These are phyloP conservation scores for Alternaria infectoria DNA, from an alignment of 2,329 filamentous ascomycete species.

Conservation along the genomic window DNA sequence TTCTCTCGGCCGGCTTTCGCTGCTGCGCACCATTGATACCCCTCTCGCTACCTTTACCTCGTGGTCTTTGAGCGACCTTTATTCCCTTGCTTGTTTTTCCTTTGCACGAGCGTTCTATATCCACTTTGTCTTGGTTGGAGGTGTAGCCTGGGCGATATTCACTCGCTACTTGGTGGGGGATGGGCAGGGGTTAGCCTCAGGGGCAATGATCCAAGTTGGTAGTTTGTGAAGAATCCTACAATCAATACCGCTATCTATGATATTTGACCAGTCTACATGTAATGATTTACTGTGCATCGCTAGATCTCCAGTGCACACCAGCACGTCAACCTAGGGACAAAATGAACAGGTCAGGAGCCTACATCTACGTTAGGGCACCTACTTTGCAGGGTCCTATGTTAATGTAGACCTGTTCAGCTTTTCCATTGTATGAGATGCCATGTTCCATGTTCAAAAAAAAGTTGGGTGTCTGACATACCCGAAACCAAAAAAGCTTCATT, in stretches of 20 bases:
- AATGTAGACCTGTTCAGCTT: no score
- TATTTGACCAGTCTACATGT: neutral
- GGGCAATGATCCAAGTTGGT: constrained; percentile 1
- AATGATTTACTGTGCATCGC: neutral
- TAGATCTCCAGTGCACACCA: no score
- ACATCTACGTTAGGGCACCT: no score
- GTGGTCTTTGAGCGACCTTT: constrained; percentile 2
- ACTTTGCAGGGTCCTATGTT: no score
- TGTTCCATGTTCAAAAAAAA: neutral
- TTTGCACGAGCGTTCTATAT: constrained; percentile 54
- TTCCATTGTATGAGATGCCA: no score
- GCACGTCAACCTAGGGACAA: no score
- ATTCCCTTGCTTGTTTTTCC: neutral
- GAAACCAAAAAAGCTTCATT: neutral
- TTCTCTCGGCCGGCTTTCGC: constrained; percentile 1
- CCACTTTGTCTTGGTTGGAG: neutral
- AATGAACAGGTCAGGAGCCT: no score
- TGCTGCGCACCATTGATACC: constrained; percentile 21
- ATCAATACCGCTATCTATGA: neutral
- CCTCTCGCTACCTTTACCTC: constrained; percentile 3
- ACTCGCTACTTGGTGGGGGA: neutral
- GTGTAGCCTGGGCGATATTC: neutral
- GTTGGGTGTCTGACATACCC: neutral
- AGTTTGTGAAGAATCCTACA: constrained; percentile 6
- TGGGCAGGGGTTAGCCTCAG: neutral